These are phyloP conservation scores for Nicotiana undulata DNA, from an alignment of 257 asterid species.

Conservation along the genomic window DNA sequence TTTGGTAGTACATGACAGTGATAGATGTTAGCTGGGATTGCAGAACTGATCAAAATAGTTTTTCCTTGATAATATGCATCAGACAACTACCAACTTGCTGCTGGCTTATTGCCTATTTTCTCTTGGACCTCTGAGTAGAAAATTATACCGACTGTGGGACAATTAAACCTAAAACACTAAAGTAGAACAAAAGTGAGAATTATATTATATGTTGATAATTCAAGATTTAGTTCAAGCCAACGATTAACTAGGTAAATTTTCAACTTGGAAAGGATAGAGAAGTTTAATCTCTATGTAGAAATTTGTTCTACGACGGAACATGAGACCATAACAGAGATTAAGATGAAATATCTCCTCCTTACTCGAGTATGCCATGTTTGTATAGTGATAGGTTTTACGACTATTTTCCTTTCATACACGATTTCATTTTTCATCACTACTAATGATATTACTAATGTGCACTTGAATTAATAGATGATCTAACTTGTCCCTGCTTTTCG, in stretches of 20 bases:
- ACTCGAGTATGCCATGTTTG: not conserved
- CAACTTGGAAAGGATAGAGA: not conserved
- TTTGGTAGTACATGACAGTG: conserved; percentile 1
- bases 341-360: not conserved
- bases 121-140: not conserved
- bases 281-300: not conserved
- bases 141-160: not conserved
- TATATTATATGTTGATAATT: not conserved
- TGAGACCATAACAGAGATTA: not conserved
- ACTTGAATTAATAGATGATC: not conserved
- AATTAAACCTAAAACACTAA: not conserved
- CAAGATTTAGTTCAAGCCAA: not conserved
- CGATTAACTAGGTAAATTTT: not conserved
- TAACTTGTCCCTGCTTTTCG: conserved; percentile 9
- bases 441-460: not conserved
- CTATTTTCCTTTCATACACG: not conserved
- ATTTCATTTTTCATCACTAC: not conserved
- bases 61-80: not conserved
- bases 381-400: not conserved
- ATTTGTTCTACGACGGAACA: not conserved
- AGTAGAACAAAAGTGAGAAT: not conserved
- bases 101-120: not conserved
- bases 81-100: not conserved
- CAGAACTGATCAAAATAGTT: not conserved
- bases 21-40: not conserved